A percentile compares a stretch with the other conserved stretches of the same genome.
These are phyloP conservation scores for Allantophomopsis cytisporea DNA, from an alignment of 2,329 filamentous ascomycete genomes.

Conservation along the genomic window DNA sequence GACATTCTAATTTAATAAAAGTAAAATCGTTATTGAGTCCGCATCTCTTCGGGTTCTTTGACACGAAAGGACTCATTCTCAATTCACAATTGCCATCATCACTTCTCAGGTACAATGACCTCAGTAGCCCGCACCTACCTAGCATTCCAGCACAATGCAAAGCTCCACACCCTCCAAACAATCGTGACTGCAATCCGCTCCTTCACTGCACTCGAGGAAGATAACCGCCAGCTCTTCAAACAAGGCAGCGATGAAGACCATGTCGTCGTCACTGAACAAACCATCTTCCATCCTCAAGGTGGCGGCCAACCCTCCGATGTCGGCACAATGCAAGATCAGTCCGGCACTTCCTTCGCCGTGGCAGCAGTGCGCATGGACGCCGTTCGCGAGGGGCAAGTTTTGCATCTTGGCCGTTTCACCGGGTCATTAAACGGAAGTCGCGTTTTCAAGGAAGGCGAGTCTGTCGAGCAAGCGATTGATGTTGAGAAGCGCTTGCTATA, in stretches of 20 bases:
- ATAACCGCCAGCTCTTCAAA: conserved; percentile 37
- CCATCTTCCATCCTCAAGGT: conserved; percentile 66
- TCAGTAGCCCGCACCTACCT: too few relatives aligned
- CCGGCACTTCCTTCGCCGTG: conserved; percentile 30
- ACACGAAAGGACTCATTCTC: too few relatives aligned
- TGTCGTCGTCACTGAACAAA: conserved; percentile 46
- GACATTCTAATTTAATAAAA: too few relatives aligned
- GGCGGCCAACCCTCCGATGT: conserved; percentile 61
- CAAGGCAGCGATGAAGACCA: conserved; percentile 32
- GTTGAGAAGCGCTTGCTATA: conserved; percentile 43
- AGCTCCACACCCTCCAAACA: too few relatives aligned
- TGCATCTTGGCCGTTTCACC: conserved; percentile 50
- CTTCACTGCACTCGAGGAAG: conserved; percentile 7
- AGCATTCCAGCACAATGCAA: too few relatives aligned
- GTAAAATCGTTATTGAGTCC: too few relatives aligned
- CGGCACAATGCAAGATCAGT: conserved; percentile 34
- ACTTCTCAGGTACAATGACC: too few relatives aligned
- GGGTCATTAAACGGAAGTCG: not conserved
- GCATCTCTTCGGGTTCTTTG: too few relatives aligned
- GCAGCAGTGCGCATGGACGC: conserved; percentile 40
- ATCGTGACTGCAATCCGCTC: too few relatives aligned
- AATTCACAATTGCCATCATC: too few relatives aligned
- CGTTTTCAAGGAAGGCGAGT: conserved; percentile 26
- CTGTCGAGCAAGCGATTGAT: conserved; percentile 45
- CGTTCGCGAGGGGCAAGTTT: conserved; percentile 32